Base-by-base conservation (phyloP, 371 early-diverging fungal genomes). In the Dinochytrium kinnereticum region DNA sequence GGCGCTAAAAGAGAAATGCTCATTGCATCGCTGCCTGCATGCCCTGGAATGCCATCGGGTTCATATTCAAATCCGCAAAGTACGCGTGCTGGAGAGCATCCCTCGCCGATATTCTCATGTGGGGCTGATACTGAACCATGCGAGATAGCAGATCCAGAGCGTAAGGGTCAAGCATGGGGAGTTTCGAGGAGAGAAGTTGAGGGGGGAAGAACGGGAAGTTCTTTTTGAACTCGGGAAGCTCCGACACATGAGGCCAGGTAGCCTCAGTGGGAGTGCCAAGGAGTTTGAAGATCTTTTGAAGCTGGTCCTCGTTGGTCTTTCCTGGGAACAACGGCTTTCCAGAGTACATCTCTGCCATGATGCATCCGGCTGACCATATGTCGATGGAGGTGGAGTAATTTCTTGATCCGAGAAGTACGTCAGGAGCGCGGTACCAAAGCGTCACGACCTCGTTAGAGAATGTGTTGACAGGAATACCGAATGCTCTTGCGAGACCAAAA, bases 301-400 rank as follows among this genome's bases (percentile, higher is more conserved):
- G 84, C 82, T 98, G 96, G 82, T 99, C 98, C 67, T 92, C 91
- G 75, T 92, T 95, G 76, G 91, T 93, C 57, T 92, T 69, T 15
- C 76, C 75, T 10, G 74, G 55, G 57, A 69, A 76, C 75, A 79
- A 44, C 7, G 79, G 69, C 55, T 74, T 75, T 36, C 98, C 96
- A 0, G 92, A 89, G 34, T 74, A 71, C 70, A 75, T 77, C 59
- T 82, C 81, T 36, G 82, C 78, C 89, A 93, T 94, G 97, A 96
- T 82, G 85, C 99, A 99, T 2, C 99, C 99, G 2, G 94, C 92
- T n/a, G 96, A 96, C 99, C 99, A 99, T 51, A 99, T 96, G 82
- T 99, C 99, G 74, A 99, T 96, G 15, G 96, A 93, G n/a, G 94
- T 98, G 15, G 94, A 90, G 84, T 99, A 99, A 80, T 93, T 92